Evolutionary conservation across 495 filamentous ascomycete species (phyloP).

Genomic region (Usnea hakonensis): DNA sequence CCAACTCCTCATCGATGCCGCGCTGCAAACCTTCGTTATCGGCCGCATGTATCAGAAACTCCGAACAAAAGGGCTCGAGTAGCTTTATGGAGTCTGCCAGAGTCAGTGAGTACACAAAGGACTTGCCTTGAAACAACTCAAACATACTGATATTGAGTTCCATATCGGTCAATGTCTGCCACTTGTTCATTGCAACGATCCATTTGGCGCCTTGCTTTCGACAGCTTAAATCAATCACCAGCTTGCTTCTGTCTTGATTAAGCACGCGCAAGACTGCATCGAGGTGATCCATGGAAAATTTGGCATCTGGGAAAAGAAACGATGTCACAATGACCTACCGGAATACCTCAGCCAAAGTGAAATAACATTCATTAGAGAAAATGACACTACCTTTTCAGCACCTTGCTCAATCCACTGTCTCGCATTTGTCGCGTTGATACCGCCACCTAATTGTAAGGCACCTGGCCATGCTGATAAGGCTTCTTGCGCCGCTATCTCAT

Average conservation of each 20-base stretch:
- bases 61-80: conserved; percentile 83
- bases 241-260: conserved; percentile 62
- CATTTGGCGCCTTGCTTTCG: conserved; percentile 63
- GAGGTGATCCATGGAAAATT: conserved; percentile 67
- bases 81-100: conserved; percentile 45
- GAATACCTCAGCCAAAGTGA: conserved; percentile 6
- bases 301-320: conserved; percentile 74
- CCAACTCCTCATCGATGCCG: conserved; percentile 81
- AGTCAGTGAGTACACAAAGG: not conserved
- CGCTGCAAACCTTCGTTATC: conserved; percentile 89
- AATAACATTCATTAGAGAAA: not conserved
- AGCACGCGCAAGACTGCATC: conserved; percentile 62
- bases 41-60: conserved; percentile 98
- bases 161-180: conserved; percentile 95
- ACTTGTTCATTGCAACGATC: conserved; percentile 97
- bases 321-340: conserved; percentile 83
- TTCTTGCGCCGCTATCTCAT: conserved; percentile 69
- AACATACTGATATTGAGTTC: conserved; percentile 72
- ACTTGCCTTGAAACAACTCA: not conserved
- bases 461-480: conserved; percentile 68
- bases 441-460: conserved; percentile 80
- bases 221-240: conserved; percentile 94
- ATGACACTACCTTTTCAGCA: conserved; percentile 66
- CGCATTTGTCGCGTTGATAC: conserved; percentile 80
- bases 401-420: conserved; percentile 76